Base-by-base conservation (phyloP, 1,284 basidiomycete genomes). In the Chalciporus sp. region DNA sequence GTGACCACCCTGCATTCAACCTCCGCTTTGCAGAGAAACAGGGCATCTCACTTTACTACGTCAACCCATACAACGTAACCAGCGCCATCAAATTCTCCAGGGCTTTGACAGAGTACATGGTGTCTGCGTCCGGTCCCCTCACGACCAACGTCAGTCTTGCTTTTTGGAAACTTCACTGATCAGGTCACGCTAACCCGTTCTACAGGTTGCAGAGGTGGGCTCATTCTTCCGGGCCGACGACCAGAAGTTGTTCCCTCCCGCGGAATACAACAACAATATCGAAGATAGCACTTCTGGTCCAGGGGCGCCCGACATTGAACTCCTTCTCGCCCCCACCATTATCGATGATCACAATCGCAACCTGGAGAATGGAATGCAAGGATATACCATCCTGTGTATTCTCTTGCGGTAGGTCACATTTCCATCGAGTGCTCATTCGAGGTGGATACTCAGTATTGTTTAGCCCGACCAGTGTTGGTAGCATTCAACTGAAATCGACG, bases 141-240 rank as follows among this genome's bases (percentile, higher is more conserved):
- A 71, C 79, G 1, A 72, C 66, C n/a, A 89, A 88, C 58, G 86
- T 87, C 44, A 53, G 76, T 58, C 16, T 11, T 27, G 19, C 19
- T 14, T 12, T 4, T 14, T 33, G 31, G 14, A 33, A 16, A 16
- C 12, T 33, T 16, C 31, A 33, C 31, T 3, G 31, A 33, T 3
- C 14, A 6, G 31, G 14, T 33, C 12, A 41, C 20, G 37, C 46
- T 59, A 4, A 66, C 27, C 29, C 12, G 14, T 14, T 12, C 7
- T 31, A 23, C 23, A 88, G 86, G 59, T 81, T 14, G 83, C 77
- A 4, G 85, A 87, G 66, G 73, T 78, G 3, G 83, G 74, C 23
- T 79, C 81, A 0, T 88, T 88, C 60, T 65, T 82, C 31, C 78
- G 84, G 35, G 75, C 81, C 11, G 77, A 81, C 52, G 81, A 88